Conservation (phyloP, 768 basidiomycete genomes). For the Hericium erinaceus region DNA sequence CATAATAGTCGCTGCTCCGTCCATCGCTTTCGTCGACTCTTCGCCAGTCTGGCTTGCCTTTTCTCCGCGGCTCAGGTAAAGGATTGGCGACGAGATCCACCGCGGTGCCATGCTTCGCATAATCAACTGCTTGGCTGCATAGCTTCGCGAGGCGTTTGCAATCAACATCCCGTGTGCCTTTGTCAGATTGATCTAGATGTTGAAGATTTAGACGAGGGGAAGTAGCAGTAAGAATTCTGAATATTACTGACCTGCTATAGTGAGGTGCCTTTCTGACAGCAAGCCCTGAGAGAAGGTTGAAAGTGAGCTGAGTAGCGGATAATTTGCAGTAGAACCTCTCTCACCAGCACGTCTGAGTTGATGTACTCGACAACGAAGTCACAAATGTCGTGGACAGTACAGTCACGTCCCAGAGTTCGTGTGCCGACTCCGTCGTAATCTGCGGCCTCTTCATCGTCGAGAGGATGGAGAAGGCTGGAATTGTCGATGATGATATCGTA, state of each 20-base stretch:
- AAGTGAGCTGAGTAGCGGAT: not conserved
- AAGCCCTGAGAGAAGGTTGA: conserved; percentile 39
- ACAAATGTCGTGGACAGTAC: conserved; percentile 61
- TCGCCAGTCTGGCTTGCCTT: conserved; percentile 69
- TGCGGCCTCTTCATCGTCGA: conserved; percentile 38
- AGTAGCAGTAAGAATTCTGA: too few species aligned
- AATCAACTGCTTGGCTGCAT: conserved; percentile 68
- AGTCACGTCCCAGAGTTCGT: conserved; percentile 25
- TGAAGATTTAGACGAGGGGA: too few species aligned
- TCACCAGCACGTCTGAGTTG: conserved; percentile 72
- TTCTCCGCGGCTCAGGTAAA: conserved; percentile 33
- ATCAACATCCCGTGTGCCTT: conserved; percentile 47
- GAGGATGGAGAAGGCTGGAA: conserved; percentile 41
- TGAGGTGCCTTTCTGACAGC: conserved; percentile 55
- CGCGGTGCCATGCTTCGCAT: conserved; percentile 66
- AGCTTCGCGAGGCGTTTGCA: conserved; percentile 53
- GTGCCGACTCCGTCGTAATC: conserved; percentile 31
- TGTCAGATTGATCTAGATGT: conserved; percentile 49
- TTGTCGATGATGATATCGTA: conserved; percentile 51
- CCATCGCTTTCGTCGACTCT: conserved; percentile 28
- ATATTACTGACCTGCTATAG: conserved; percentile 35
- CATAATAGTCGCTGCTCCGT: conserved; percentile 51
- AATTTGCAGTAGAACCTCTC: conserved; percentile 6
- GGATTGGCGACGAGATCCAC: conserved; percentile 50
- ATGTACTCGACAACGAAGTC: conserved; percentile 81